These are phyloP conservation scores for Myotisia sp. DNA, from an alignment of 2,329 filamentous ascomycete genomes.

Conservation along the genomic window DNA sequence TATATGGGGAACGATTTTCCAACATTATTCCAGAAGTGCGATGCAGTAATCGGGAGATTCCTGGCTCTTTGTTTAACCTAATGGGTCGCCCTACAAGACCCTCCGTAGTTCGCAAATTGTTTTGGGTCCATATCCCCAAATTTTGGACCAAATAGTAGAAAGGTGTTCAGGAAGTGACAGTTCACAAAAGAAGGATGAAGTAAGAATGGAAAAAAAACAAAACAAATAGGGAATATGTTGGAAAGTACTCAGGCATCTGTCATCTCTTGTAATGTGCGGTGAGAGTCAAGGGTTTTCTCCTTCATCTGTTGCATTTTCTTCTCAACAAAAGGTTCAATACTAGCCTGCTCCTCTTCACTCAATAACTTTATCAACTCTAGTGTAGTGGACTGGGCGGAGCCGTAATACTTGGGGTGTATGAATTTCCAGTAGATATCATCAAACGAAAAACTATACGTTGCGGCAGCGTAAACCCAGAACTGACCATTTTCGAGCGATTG, in stretches of 20 bases:
- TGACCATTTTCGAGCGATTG: slow-evolving; percentile 16
- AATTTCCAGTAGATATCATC: slow-evolving; percentile 21
- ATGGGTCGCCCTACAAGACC: too few relatives aligned
- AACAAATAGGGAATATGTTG: too few relatives aligned
- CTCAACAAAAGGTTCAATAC: slow-evolving; percentile 15
- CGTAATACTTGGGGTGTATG: slow-evolving; percentile 17
- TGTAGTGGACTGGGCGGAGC: slow-evolving; percentile 16
- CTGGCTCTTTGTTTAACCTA: too few relatives aligned
- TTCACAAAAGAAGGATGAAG: too few relatives aligned
- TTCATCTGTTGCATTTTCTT: slow-evolving; percentile 17
- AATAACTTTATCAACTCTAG: slow-evolving; percentile 13
- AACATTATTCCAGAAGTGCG: too few relatives aligned
- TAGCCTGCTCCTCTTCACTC: slow-evolving; percentile 15
- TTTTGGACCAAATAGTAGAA: too few relatives aligned
- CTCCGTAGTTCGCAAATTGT: too few relatives aligned
- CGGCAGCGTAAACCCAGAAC: slow-evolving; percentile 20
- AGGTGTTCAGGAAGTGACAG: too few relatives aligned
- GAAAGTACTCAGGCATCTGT: slow-evolving; percentile 5
- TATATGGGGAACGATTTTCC: too few relatives aligned
- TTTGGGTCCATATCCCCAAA: too few relatives aligned
- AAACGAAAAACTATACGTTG: slow-evolving; percentile 17
- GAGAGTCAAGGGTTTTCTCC: slow-evolving; percentile 12
- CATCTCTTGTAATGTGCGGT: slow-evolving; percentile 15
- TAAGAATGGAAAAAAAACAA: too few relatives aligned
- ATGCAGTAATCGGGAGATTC: too few relatives aligned